Base-by-base conservation (phyloP, 2,329 filamentous ascomycete genomes). In the Tolypocladium ophioglossoides region DNA sequence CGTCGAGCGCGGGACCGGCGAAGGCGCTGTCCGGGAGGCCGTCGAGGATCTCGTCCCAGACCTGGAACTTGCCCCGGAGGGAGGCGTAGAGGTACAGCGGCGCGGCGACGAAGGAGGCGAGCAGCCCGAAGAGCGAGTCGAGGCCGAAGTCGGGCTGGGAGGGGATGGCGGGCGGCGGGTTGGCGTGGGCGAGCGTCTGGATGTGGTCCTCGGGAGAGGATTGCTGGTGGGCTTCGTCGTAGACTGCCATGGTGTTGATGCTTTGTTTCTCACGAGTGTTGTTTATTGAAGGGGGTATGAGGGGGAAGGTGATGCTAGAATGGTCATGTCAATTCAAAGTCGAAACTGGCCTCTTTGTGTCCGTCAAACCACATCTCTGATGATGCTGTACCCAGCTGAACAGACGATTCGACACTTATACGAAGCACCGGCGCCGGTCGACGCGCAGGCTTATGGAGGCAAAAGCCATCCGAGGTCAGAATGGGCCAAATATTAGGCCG, bases 31-130 rank as follows among this genome's bases (percentile, higher is more conserved):
- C 41, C 9, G 44, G 48, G 37, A 50, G 30, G 52, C 41, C 24
- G 54, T 46, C 50, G 49, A 57, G 53, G 35, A 55, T 41, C 14
- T 54, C 51, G 34, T 57, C 56, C 58, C 58, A 58, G 37, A 56
- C 56, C 32, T 39, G 18, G 54, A 55, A 58, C 32, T 59, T 59
- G 51, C 56, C 58, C 20, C 50, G 51, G 10, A 58, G 54, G n/a
- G 56, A 55, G 44, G 56, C 56, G 39, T 59, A 55, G 14, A 59
- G 58, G 51, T 58, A 59, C 6, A 59, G 54, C 7, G 58, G 58
- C 3, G 55, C 52, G n/a, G 52, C 22, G 41, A 58, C 27, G 24
- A 24, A 37, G 52, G 55, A 57, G 22, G 54, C n/a, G 16, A 55
- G 14, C 11, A 57, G 57, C 32, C 57, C 53, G 32, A 55, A 46